A percentile compares a stretch with the other conserved stretches of the same genome.
Evolutionary conservation across 2,329 filamentous ascomycete species (phyloP).

Genomic region (Xylariaceae sp.): DNA sequence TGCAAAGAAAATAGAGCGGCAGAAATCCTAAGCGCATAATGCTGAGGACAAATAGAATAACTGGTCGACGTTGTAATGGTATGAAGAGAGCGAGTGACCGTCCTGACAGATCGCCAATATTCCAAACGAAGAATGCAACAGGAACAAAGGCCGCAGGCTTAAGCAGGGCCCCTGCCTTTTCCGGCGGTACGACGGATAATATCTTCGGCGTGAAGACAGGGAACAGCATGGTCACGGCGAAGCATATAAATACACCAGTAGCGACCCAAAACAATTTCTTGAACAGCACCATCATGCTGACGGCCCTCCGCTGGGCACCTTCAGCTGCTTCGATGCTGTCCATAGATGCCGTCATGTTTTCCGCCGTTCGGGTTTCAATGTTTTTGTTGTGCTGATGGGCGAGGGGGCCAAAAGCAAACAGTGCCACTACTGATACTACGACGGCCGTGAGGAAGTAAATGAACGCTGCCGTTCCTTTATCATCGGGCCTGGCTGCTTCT

Average conservation of each 20-base stretch:
- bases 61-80: conserved; percentile 57
- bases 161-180: conserved; percentile 55
- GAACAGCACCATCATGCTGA: conserved; percentile 61
- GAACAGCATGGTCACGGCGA: conserved; percentile 86
- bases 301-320: conserved; percentile 45
- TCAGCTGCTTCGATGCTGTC: conserved; percentile 51
- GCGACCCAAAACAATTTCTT: conserved; percentile 75
- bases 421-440: conserved; percentile 62
- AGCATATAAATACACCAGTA: conserved; percentile 73
- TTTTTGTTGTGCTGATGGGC: conserved; percentile 56
- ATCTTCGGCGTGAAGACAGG: conserved; percentile 82
- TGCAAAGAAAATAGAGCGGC: conserved; percentile 86
- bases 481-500: conserved; percentile 25
- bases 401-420: conserved; percentile 72
- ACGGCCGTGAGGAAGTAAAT: conserved; percentile 90
- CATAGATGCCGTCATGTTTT: conserved; percentile 48
- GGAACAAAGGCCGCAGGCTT: conserved; percentile 79
- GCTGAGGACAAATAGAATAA: conserved; percentile 62
- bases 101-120: conserved; percentile 77
- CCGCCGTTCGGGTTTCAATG: conserved; percentile 45
- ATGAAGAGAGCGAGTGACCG: conserved; percentile 60
- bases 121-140: conserved; percentile 89
- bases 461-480: conserved; percentile 66
- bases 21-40: conserved; percentile 66
- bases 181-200: conserved; percentile 39